Evolutionary conservation across 345 rosid species (phyloP), one percentile per base, ranked within the genome.

Genomic region (Salix suchowensis): DNA sequence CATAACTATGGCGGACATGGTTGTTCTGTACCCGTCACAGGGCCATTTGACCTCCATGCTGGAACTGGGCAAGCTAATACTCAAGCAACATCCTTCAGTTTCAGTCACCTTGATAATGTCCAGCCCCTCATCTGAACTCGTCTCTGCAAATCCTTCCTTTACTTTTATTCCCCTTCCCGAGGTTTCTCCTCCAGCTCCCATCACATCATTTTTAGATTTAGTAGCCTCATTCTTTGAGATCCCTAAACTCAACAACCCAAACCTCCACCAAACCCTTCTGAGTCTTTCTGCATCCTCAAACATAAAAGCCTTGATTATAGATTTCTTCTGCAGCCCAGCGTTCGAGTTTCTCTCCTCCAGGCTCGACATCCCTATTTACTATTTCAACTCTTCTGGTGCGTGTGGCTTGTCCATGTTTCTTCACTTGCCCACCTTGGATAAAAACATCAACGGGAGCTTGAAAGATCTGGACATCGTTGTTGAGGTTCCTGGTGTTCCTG

Each of bases 101-200:
- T 34, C 65, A 14, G 4, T 67, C 12, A 67, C 72, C 12, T 7
- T 75, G 26, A 52, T 67, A 34, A 15, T 75, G 54, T 42, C 70
- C 1, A 36, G 26, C 18, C 54, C 15, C 5, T 72, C 66, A 36
- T 52, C 55, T 16, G 14, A 65, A n/a, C 4, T 66, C 8, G 5
- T 36, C 36, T 54, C 78, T 10, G 2, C 88, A 79, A 18, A 74
- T 30, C 82, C 91, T 67, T 79, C 90, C 72, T 78, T 90, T 42
- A 77, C 80, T 76, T 87, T 90, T 80, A 84, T 85, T 84, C 84
- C 50, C 67, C 89, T 89, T 64, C 86, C 91, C 16, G 2, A 75
- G 48, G 64, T 77, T 54, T 66, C 81, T 52, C 85, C 80, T 11
- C 75, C 44, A 40, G 0, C 78, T 68, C 75, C 72, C 6, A 26